Conservation (phyloP, 2,329 filamentous ascomycete species). For the Gaeumannomyces sp. region DNA sequence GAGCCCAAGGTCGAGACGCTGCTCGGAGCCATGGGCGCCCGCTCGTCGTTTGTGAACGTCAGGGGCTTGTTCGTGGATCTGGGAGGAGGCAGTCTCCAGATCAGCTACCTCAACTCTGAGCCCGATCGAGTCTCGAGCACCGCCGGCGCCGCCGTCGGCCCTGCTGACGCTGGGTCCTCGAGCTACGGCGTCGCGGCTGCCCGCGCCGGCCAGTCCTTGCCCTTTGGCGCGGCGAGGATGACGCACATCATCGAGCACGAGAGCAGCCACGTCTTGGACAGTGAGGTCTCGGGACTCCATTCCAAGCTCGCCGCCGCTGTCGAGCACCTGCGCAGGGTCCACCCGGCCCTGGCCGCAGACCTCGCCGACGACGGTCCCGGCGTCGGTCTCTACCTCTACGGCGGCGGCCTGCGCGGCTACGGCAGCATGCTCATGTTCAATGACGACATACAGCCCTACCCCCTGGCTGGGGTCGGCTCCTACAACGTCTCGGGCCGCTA, state of each 20-base stretch:
- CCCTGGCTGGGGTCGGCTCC: constrained; percentile 74
- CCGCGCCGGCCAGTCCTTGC: constrained; percentile 48
- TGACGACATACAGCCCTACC: constrained; percentile 69
- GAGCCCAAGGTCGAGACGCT: constrained; percentile 75
- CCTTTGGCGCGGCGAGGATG: constrained; percentile 55
- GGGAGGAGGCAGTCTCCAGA: constrained; percentile 65
- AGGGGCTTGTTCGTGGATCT: constrained; percentile 80
- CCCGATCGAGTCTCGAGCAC: background rate
- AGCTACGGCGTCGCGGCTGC: constrained; percentile 49
- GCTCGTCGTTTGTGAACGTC: constrained; percentile 63
- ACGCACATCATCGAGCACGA: constrained; percentile 29
- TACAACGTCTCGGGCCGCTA: constrained; percentile 58
- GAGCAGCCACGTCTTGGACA: constrained; percentile 32
- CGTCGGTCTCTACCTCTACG: constrained; percentile 75
- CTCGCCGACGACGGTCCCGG: constrained; percentile 28
- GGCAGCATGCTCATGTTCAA: constrained; percentile 82
- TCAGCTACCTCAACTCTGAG: constrained; percentile 50
- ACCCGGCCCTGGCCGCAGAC: constrained; percentile 39
- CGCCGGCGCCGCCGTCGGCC: background rate
- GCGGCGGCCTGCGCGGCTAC: constrained; percentile 86
- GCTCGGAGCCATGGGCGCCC: constrained; percentile 76
- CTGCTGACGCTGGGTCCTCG: background rate
- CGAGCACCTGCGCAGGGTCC: constrained; percentile 39
- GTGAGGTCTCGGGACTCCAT: constrained; percentile 49
- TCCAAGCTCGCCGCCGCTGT: constrained; percentile 56